Evolutionary conservation across 1,284 basidiomycete genomes (phyloP).

Genomic region (Vanrija humicola): DNA sequence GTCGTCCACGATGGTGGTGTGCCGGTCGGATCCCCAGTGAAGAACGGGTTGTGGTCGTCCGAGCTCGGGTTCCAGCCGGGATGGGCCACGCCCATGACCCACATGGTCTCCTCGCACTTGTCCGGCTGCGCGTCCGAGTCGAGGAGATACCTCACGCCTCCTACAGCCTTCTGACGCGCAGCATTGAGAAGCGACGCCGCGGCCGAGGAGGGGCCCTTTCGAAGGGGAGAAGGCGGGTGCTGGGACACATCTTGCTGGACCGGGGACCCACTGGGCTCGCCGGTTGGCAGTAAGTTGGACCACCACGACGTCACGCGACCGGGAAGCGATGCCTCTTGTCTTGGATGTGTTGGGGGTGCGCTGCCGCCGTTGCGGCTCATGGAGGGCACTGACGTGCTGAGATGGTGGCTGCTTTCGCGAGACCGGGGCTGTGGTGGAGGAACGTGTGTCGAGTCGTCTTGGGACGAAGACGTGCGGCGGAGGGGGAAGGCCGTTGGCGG

Average conservation of each 20-base stretch:
- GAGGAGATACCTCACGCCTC: conserved; percentile 67
- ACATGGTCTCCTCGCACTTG: conserved; percentile 71
- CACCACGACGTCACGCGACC: conserved; percentile 44
- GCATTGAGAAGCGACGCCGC: conserved; percentile 42
- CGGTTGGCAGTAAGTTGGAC: conserved; percentile 36
- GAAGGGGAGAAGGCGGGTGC: conserved; percentile 30
- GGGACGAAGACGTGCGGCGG: conserved; percentile 22
- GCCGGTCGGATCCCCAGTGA: no score
- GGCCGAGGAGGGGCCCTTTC: conserved; percentile 35
- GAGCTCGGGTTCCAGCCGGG: conserved; percentile 47
- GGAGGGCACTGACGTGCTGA: conserved; percentile 33
- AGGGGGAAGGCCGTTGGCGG: conserved; percentile 21
- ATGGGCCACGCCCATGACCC: conserved; percentile 76
- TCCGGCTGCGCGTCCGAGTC: conserved; percentile 75
- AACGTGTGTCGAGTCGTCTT: neutral
- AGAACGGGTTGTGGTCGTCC: neutral
- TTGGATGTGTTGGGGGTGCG: neutral
- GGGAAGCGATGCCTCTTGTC: conserved; percentile 18
- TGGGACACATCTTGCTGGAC: no score
- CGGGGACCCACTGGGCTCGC: neutral
- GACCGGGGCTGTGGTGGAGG: conserved; percentile 20
- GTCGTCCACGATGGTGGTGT: conserved; percentile 9
- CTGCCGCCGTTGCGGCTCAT: conserved; percentile 12
- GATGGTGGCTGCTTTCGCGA: conserved; percentile 21
- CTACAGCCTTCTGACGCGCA: conserved; percentile 46